Evolutionary conservation across 345 rosid species (phyloP).

Genomic region (Isatis tinctoria): DNA sequence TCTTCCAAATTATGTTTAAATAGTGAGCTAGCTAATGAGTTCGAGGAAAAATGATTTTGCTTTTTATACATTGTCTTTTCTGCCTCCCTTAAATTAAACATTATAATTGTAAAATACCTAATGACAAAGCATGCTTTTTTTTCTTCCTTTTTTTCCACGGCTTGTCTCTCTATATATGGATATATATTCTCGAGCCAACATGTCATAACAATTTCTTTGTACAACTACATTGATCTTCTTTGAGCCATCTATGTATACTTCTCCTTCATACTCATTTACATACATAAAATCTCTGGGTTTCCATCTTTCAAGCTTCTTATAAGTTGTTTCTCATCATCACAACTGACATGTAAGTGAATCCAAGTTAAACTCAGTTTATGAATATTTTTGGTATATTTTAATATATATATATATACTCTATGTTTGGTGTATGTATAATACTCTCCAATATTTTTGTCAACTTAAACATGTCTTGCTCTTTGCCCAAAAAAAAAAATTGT

Average conservation of each 20-base stretch:
- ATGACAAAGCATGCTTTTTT: slow-evolving; percentile 22
- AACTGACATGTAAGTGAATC: slow-evolving; percentile 13
- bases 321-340: background rate
- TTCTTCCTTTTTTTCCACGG: slow-evolving; percentile 10
- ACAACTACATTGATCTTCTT: background rate
- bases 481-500: too few species aligned
- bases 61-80: slow-evolving; percentile 7
- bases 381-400: background rate
- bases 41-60: background rate
- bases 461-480: background rate
- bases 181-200: slow-evolving; percentile 4
- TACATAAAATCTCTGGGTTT: background rate
- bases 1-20: background rate
- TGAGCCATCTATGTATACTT: background rate
- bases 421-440: background rate
- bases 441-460: too few species aligned
- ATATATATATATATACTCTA: background rate
- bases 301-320: slow-evolving; percentile 8
- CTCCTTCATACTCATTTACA: background rate
- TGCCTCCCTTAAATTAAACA: slow-evolving; percentile 14
- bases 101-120: slow-evolving; percentile 13
- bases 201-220: background rate
- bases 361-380: background rate
- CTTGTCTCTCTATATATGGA: slow-evolving; percentile 1
- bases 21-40: background rate